These are phyloP conservation scores for Pythium oligandrum DNA, from an alignment of 352 stramenopile species.

Conservation along the genomic window DNA sequence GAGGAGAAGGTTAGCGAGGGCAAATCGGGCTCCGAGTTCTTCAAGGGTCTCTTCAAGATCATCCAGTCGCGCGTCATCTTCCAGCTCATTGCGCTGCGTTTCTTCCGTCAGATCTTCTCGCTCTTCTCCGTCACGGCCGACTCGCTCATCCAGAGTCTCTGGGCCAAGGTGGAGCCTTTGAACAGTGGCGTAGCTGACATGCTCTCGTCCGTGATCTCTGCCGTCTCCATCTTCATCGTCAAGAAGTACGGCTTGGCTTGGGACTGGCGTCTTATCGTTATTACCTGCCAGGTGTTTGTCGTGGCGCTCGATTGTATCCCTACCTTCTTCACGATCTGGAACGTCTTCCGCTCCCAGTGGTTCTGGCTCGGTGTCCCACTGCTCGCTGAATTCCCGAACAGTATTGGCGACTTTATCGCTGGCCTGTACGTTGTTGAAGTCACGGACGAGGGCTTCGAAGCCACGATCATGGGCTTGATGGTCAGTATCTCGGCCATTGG, in stretches of 20 bases:
- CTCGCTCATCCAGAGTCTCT: slow-evolving; percentile 11
- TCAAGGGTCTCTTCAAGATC: slow-evolving; percentile 5
- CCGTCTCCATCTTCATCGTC: slow-evolving; percentile 8
- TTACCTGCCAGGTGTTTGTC: slow-evolving; percentile 4
- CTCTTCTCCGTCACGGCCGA: slow-evolving; percentile 10
- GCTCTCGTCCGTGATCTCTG: slow-evolving; percentile 4
- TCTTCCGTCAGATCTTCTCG: slow-evolving; percentile 14
- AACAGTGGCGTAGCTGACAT: slow-evolving; percentile 12
- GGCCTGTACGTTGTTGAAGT: slow-evolving; percentile 6
- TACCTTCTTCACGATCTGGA: slow-evolving; percentile 11
- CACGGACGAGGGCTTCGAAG: slow-evolving; percentile 13
- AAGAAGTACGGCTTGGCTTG: slow-evolving; percentile 3
- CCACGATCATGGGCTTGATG: slow-evolving; percentile 8
- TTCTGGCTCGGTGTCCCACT: slow-evolving; percentile 19
- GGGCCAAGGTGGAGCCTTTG: slow-evolving; percentile 12
- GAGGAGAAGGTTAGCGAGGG: not conserved
- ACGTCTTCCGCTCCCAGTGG: slow-evolving; percentile 21
- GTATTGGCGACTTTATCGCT: slow-evolving; percentile 8
- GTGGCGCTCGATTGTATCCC: slow-evolving; percentile 9
- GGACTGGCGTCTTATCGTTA: slow-evolving; percentile 9
- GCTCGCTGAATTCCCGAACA: slow-evolving; percentile 5
- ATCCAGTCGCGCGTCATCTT: slow-evolving; percentile 13
- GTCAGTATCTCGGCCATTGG: slow-evolving; percentile 7
- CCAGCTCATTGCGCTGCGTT: slow-evolving; percentile 5
- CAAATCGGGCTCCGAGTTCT: slow-evolving; percentile 1